phyloP scores from a whole-genome alignment of 768 basidiomycete genomes.

The Rhizopogon vinicolor region DNA sequence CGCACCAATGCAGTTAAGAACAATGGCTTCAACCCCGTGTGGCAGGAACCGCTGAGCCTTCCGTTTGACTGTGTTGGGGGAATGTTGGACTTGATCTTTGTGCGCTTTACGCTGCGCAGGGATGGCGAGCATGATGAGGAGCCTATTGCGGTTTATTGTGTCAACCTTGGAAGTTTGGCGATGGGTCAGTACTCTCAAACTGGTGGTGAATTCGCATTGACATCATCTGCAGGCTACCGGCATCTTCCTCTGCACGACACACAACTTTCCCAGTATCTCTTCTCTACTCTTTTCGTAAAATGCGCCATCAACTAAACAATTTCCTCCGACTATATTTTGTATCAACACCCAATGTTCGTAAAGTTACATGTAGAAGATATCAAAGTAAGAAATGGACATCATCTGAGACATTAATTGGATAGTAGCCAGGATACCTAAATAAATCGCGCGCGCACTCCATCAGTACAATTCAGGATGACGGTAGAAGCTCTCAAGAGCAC shows the following conservation, averaged over 20 bases:
- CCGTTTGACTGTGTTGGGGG: conserved; percentile 74
- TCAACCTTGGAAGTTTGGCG: conserved; percentile 65
- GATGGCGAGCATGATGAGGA: conserved; percentile 56
- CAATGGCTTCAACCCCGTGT: conserved; percentile 91
- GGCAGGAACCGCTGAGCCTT: conserved; percentile 66
- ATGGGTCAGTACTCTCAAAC: conserved; percentile 42
- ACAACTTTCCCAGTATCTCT: conserved; percentile 83
- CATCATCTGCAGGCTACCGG: conserved; percentile 60
- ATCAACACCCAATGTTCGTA: background rate
- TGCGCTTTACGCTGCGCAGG: conserved; percentile 72
- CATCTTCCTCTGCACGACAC: conserved; percentile 88
- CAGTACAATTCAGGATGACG: background rate
- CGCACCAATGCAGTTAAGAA: conserved; percentile 68
- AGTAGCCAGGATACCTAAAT: background rate
- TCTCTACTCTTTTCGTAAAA: conserved; percentile 88
- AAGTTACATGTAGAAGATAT: background rate
- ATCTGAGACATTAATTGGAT: background rate
- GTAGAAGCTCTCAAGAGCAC: background rate
- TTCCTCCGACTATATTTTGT: background rate
- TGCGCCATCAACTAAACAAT: conserved; percentile 35
- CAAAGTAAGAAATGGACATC: background rate
- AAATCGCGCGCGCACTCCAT: background rate
- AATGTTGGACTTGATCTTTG: conserved; percentile 82
- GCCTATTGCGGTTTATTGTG: conserved; percentile 71
- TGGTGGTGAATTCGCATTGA: background rate